Evolutionary conservation across 192 early-diverging fungal genomes (phyloP).

Genomic region (Dissophora globulifera): DNA sequence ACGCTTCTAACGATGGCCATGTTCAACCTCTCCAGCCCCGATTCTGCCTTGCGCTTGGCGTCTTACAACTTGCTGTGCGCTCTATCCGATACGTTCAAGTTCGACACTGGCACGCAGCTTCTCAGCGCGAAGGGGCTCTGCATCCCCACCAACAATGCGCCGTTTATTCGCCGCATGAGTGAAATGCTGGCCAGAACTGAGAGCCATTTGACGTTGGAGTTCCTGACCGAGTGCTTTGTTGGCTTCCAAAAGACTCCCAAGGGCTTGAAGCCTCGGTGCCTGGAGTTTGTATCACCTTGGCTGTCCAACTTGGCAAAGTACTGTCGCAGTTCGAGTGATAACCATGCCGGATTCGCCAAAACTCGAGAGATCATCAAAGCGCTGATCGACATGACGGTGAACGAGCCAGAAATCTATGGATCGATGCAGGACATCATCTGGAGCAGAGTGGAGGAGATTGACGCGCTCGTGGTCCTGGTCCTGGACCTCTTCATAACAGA

Average conservation of each 20-base stretch:
- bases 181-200: conserved; percentile 79
- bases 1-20: conserved; percentile 93
- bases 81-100: conserved; percentile 80
- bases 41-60: conserved; percentile 81
- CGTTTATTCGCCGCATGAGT: conserved; percentile 88
- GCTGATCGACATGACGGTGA: conserved; percentile 85
- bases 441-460: conserved; percentile 80
- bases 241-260: conserved; percentile 81
- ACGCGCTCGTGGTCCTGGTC: conserved; percentile 82
- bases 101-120: conserved; percentile 85
- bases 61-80: conserved; percentile 94
- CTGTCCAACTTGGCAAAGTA: conserved; percentile 79
- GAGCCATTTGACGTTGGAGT: conserved; percentile 86
- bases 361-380: conserved; percentile 80
- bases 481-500: conserved; percentile 84
- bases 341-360: conserved; percentile 65
- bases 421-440: conserved; percentile 89
- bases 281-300: conserved; percentile 95
- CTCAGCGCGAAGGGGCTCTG: conserved; percentile 83
- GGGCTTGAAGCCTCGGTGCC: conserved; percentile 79
- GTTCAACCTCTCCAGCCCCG: conserved; percentile 86
- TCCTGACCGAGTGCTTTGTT: conserved; percentile 86
- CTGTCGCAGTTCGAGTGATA: conserved; percentile 56
- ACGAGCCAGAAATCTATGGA: conserved; percentile 85
- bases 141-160: conserved; percentile 87